Evolutionary conservation across 1,284 basidiomycete species (phyloP), one percentile per base, ranked within the genome.

Genomic region (Sphaerobolus stellatus): DNA sequence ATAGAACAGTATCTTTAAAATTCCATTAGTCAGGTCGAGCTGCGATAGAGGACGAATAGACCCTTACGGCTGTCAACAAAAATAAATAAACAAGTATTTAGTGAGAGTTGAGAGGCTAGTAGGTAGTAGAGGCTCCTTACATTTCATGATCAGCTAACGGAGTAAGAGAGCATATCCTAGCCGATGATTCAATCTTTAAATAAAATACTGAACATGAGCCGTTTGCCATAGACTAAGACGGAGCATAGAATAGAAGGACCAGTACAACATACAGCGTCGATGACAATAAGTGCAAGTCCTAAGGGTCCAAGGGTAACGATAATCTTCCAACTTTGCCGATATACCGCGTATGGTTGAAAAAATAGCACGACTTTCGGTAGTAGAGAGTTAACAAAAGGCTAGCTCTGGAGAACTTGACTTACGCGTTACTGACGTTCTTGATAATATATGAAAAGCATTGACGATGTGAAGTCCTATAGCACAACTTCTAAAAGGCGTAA

Each of bases 301-400:
- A 48, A 20, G 13, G 46, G 25, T 14, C 46, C 46, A 7, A 48
- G 29, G 24, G 29, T 28, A 28, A 7, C 46, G 18, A 48, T 5
- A 29, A 48, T 48, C 20, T 27, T 48, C 14, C 24, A 20, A 48
- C 29, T 48, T 27, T 48, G 24, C 13, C 30, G 24, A 20, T 48
- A 48, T 13, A 48, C 29, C 20, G 46, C 46, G 20, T 48, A 48
- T 3, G 46, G 24, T 31, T 48, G 46, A 29, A 48, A 22, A 20
- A 48, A 28, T 18, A 48, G 30, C 14, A 48, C 46, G 14, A 48
- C 46, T 48, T 8, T 13, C 29, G 46, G 14, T 31, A 48, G 30
- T 14, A 20, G 11, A 48, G 14, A 29, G 14, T 48, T 2, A 24
- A 29, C 24, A n/a, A 11, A 22, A 43, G 16, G 3, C 25, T 3